Evolutionary conservation across 2,329 filamentous ascomycete species (phyloP), one percentile per base, ranked within the genome.

Genomic region (Chalara sp.): DNA sequence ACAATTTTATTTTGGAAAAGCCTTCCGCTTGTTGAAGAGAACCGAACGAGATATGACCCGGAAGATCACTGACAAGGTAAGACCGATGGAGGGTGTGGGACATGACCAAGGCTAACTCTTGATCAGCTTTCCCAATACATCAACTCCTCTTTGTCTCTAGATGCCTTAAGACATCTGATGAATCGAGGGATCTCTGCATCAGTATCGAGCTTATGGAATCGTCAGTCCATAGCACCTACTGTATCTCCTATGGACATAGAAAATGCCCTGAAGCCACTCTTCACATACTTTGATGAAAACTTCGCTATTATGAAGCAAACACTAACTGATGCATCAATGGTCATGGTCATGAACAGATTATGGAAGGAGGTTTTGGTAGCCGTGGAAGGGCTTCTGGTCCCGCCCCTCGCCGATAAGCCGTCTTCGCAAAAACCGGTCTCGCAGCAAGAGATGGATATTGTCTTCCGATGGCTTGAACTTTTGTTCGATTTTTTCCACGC

Each of bases 231-330:
- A 6, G 64, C 74, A 43, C 75, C 81, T 45, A 76, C 77, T 1
- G 75, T 86, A 7, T 86, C 88, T 1, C 79, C 81, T 32, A 77
- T 76, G 6, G 89, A 96, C 53, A 78, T 96, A 21, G 86, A 89
- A 58, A 85, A 85, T 59, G 89, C 89, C 1, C 73, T 99, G 10
- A 84, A 87, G 59, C 87, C 90, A 5, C 77, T 99, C 1, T 93
- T 96, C 65, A 80, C 83, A 49, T 99, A 99, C 68, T 99, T 99
- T 65, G 89, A 99, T 66, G 92, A 96, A 66, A 99, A 99, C 64
- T 99, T 99, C 69, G 89, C 90, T 53, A 96, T 97, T 60, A 96
- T 99, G 91, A 96, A 97, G 71, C 84, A 93, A 68, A 96, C 92
- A 0, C 75, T 99, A 51, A 97, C 93, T 1, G 86, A 90, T 52